Evolutionary conservation across 257 asterid species (phyloP), one percentile per base, ranked within the genome.

Genomic region (Paulownia fortunei): DNA sequence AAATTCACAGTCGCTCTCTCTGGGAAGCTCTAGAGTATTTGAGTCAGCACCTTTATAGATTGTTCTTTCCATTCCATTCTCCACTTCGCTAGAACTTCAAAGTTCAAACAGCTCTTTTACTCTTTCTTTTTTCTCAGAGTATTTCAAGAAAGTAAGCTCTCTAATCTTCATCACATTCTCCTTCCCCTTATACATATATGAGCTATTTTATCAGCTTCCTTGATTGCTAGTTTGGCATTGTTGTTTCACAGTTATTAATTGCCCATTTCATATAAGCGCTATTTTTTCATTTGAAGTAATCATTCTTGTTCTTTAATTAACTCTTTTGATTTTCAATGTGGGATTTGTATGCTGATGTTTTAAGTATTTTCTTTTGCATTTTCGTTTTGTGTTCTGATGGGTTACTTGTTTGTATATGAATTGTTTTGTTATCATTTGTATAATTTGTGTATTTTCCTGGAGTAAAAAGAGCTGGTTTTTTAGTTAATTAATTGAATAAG

Each of bases 21-120:
- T 81, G 47, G 84, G 82, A 81, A 78, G 77, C 82, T 84, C 88
- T 84, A 84, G 88, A 84, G 84, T 27, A 73, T 74, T 74, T 76
- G 64, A 79, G 83, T 19, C 59, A 39, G 23, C 83, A 74, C 82
- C 78, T 74, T 47, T 42, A 46, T 60, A 59, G 44, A 64, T 69
- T 15, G 18, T 62, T 34, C 39, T 64, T 26, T 11, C 44, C 21
- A 16, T 16, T 32, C 47, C 12, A 16, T 59, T 58, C 56, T 26
- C 12, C 77, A 71, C 42, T 16, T 54, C 19, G 23, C 84, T 30
- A 62, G 52, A 19, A 41, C 69, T 36, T 34, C 42, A 24, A 13
- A 3, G 15, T 8, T 2, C 8, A 3, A 9, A 30, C 60, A 15
- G 1, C 32, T 72, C 72, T 51, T 15, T 39, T 8, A 30, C 59